These are phyloP conservation scores for Colletotrichum cuscutae DNA, from an alignment of 2,329 filamentous ascomycete species.

Conservation along the genomic window DNA sequence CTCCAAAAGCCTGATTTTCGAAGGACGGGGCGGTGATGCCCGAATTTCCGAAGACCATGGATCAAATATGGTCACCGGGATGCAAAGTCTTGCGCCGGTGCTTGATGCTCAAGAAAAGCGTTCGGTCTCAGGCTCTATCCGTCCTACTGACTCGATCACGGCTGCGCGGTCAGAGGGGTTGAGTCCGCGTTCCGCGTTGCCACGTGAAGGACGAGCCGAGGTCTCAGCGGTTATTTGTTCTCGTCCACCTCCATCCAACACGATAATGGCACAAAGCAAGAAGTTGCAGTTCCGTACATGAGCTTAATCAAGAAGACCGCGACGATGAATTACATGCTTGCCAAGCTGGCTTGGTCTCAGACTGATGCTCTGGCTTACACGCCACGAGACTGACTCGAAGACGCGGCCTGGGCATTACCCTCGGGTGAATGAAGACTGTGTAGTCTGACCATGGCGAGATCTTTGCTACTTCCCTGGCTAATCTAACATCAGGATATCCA, in stretches of 20 bases:
- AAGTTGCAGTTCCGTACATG: neutral
- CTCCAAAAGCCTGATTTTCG: neutral
- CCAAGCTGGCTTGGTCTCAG: neutral
- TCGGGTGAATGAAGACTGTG: neutral
- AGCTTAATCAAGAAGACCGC: neutral
- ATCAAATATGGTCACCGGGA: neutral
- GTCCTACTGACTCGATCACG: neutral
- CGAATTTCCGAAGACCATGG: neutral
- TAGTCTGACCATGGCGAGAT: neutral
- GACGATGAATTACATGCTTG: neutral
- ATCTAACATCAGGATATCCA: neutral
- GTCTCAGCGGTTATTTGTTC: neutral
- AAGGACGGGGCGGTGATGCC: neutral
- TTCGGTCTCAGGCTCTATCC: neutral
- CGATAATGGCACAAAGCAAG: neutral
- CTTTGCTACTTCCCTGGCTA: neutral
- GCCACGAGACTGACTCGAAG: neutral
- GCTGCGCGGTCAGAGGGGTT: neutral
- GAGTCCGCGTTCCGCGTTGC: neutral
- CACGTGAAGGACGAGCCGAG: neutral
- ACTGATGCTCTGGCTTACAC: neutral
- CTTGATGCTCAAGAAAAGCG: neutral
- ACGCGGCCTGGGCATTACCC: neutral
- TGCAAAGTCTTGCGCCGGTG: neutral
- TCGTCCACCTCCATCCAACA: neutral